These are phyloP conservation scores for Hamamelis virginiana DNA, from an alignment of 164 flowering plant species.

Conservation along the genomic window DNA sequence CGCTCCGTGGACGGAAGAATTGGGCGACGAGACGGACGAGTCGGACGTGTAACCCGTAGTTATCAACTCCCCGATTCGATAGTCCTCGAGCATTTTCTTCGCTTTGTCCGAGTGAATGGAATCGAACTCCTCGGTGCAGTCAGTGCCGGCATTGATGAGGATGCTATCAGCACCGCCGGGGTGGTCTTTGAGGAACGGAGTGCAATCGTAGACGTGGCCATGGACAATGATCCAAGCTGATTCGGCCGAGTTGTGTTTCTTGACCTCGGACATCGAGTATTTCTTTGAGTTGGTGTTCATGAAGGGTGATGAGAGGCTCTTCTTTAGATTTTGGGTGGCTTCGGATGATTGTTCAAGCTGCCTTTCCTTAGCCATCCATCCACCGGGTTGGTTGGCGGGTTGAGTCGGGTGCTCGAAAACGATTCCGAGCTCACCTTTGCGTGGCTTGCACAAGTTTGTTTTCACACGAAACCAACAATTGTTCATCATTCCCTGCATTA, in stretches of 20 bases:
- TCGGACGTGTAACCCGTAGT: slow-evolving; percentile 64
- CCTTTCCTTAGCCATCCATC: slow-evolving; percentile 86
- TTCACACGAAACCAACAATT: slow-evolving; percentile 96
- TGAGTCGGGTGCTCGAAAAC: slow-evolving; percentile 90
- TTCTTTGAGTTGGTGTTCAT: slow-evolving; percentile 69
- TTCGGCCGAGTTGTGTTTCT: slow-evolving; percentile 63
- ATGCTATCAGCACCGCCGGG: slow-evolving; percentile 97
- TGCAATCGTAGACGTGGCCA: slow-evolving; percentile 89
- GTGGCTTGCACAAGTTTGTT: slow-evolving; percentile 67
- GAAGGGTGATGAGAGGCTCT: slow-evolving; percentile 73
- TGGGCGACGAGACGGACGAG: slow-evolving; percentile 58
- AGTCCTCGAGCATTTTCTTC: slow-evolving; percentile 73
- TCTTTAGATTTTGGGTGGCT: slow-evolving; percentile 43
- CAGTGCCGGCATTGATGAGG: slow-evolving; percentile 93
- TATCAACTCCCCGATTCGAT: slow-evolving; percentile 69
- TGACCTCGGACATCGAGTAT: slow-evolving; percentile 68
- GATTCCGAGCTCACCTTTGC: slow-evolving; percentile 79
- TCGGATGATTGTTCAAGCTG: slow-evolving; percentile 52
- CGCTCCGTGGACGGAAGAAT: slow-evolving; percentile 65
- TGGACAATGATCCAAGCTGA: slow-evolving; percentile 96
- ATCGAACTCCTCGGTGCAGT: slow-evolving; percentile 95
- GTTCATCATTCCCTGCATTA: slow-evolving; percentile 99
- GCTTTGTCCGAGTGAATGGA: slow-evolving; percentile 96
- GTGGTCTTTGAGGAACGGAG: slow-evolving; percentile 82
- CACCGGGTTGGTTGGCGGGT: slow-evolving; percentile 87